These are phyloP conservation scores for Colletotrichum liaoningense DNA, from an alignment of 2,329 filamentous ascomycete species.

Conservation along the genomic window DNA sequence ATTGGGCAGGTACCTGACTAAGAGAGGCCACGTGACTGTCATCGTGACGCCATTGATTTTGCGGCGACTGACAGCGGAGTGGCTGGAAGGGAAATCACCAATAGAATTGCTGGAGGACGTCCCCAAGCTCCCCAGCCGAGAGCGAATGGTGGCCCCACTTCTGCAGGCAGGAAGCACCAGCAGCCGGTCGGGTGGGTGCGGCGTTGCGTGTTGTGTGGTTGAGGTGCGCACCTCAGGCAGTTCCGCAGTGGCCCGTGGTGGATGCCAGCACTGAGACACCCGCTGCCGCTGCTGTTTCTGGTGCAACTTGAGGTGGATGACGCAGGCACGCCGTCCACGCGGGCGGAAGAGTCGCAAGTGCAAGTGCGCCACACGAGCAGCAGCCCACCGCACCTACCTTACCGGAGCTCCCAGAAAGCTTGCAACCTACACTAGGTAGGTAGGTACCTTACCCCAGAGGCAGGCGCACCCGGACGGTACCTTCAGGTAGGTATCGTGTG, in stretches of 20 bases:
- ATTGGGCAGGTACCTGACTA: constrained; percentile 12
- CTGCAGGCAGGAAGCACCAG: constrained; percentile 2
- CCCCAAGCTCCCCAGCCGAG: not conserved
- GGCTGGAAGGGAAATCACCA: constrained; percentile 14
- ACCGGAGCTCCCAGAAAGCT: constrained; percentile 30
- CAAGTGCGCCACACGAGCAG: constrained; percentile 15
- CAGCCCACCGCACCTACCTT: constrained; percentile 16
- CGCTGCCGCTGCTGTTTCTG: constrained; percentile 3
- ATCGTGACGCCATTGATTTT: constrained; percentile 30
- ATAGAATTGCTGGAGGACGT: not conserved
- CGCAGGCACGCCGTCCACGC: constrained; percentile 20
- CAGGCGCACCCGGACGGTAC: not conserved
- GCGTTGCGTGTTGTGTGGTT: not conserved
- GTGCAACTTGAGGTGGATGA: constrained; percentile 22
- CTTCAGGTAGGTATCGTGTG: not conserved
- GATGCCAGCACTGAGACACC: not conserved
- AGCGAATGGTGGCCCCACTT: not conserved
- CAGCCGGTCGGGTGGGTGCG: not conserved
- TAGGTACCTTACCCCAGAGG: no score
- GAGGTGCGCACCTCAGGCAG: not conserved
- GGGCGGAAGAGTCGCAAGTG: constrained; percentile 21
- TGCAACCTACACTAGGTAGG: not conserved
- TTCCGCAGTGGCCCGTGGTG: no score
- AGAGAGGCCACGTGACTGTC: constrained; percentile 6
- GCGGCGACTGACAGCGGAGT: not conserved